Conservation (phyloP, 176 grass and related monocot genomes). For the Cymbopogon citratus region DNA sequence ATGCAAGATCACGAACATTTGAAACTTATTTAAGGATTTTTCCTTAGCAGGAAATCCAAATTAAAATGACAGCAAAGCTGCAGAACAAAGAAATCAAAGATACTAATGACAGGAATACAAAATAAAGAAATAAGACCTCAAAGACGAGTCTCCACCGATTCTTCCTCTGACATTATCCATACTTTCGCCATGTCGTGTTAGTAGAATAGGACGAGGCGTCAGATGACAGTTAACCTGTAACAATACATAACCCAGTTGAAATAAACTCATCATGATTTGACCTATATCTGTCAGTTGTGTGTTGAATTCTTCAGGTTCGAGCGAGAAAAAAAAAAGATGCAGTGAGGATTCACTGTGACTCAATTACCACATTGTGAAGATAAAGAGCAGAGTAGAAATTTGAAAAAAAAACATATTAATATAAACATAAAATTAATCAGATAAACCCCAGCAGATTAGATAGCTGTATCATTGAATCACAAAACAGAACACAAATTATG, state of each 20-base stretch:
- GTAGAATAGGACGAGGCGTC: constrained; percentile 90
- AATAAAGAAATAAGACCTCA: constrained; percentile 54
- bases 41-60: neutral
- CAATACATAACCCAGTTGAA: constrained; percentile 16
- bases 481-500: neutral
- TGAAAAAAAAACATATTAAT: constrained; percentile 12
- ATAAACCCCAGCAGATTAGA: neutral
- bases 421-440: neutral
- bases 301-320: neutral
- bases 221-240: constrained; percentile 98
- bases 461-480: neutral
- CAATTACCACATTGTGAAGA: neutral
- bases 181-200: constrained; percentile 97
- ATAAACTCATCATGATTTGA: neutral
- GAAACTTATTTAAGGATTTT: neutral
- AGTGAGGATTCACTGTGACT: neutral
- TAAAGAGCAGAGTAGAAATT: neutral
- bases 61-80: constrained; percentile 1
- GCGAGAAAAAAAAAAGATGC: neutral
- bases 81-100: constrained; percentile 31
- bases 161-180: constrained; percentile 89
- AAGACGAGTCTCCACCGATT: constrained; percentile 85
- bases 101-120: neutral
- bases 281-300: neutral
- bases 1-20: neutral